Percentiles rank a stretch among this genome's conserved stretches.
phyloP scores from a whole-genome alignment of 2,329 filamentous ascomycete species.

The Eutypella sp. region DNA sequence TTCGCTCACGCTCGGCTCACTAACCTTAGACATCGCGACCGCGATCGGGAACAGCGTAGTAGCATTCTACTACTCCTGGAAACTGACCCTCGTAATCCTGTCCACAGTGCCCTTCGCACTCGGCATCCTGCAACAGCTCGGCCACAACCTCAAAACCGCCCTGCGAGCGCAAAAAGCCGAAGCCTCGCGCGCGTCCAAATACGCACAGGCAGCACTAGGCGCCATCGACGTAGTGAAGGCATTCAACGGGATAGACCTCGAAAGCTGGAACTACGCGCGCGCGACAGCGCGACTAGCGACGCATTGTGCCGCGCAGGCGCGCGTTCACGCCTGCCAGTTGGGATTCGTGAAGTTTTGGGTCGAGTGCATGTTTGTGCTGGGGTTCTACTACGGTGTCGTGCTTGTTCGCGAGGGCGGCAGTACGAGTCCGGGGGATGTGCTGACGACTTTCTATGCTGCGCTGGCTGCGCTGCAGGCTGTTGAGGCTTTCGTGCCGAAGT shows the following conservation, averaged over 20 bases:
- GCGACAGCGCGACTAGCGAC: conserved; percentile 54
- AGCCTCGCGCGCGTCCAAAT: conserved; percentile 66
- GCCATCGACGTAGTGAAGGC: conserved; percentile 84
- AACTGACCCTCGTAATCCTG: conserved; percentile 73
- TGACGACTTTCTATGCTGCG: conserved; percentile 83
- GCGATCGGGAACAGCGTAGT: conserved; percentile 62
- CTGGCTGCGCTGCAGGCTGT: conserved; percentile 72
- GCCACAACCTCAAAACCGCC: conserved; percentile 55
- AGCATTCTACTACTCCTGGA: conserved; percentile 78
- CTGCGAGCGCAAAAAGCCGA: conserved; percentile 65
- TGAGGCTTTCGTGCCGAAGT: conserved; percentile 69
- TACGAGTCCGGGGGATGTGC: conserved; percentile 61
- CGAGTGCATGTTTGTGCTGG: conserved; percentile 75
- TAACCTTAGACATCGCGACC: conserved; percentile 60
- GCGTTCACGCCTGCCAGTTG: conserved; percentile 66
- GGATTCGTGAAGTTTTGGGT: conserved; percentile 70
- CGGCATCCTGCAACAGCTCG: conserved; percentile 54
- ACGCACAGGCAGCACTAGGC: conserved; percentile 62
- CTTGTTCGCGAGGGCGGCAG: conserved; percentile 58
- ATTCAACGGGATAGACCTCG: conserved; percentile 70
- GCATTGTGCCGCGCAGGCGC: conserved; percentile 64
- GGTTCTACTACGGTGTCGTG: conserved; percentile 80
- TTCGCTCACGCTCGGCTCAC: conserved; percentile 72
- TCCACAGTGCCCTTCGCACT: conserved; percentile 66
- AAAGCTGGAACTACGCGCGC: conserved; percentile 59